Conservation (phyloP, 495 filamentous ascomycete species). For the Xeromyces bisporus region DNA sequence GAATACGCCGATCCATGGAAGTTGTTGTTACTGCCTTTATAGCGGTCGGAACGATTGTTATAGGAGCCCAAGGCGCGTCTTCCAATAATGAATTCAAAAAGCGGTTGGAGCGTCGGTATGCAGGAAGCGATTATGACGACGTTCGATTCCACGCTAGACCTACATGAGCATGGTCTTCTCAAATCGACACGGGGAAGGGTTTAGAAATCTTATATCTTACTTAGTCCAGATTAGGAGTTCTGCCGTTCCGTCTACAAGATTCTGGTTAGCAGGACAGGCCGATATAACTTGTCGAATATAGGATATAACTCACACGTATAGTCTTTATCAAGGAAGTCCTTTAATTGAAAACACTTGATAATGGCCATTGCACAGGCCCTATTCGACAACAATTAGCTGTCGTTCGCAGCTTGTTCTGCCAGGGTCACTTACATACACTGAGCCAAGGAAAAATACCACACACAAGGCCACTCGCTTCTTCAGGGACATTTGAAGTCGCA, state of each 20-base stretch:
- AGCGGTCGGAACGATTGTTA: constrained; percentile 10
- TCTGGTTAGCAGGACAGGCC: too few relatives aligned
- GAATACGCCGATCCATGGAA: constrained; percentile 4
- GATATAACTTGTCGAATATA: too few relatives aligned
- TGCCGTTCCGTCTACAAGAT: constrained; percentile 17
- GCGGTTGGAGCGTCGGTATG: constrained; percentile 25
- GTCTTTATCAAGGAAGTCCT: constrained; percentile 19
- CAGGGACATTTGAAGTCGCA: constrained; percentile 24
- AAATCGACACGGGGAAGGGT: neutral
- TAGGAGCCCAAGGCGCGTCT: constrained; percentile 14
- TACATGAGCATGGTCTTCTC: neutral
- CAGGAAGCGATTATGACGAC: constrained; percentile 26
- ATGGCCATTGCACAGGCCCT: constrained; percentile 21
- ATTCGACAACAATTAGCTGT: too few relatives aligned
- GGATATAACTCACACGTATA: constrained; percentile 24
- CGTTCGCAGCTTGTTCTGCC: too few relatives aligned
- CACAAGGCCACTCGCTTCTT: constrained; percentile 21
- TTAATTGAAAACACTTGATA: constrained; percentile 20
- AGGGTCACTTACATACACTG: constrained; percentile 19
- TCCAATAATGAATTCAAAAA: constrained; percentile 21
- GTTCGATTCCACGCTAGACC: constrained; percentile 23
- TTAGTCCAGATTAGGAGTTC: constrained; percentile 22
- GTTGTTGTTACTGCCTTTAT: constrained; percentile 6
- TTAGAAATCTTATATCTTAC: constrained; percentile 5
- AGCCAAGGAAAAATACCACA: constrained; percentile 19